Percentiles rank a stretch among this genome's conserved stretches.
These are phyloP conservation scores for Geotrichum citri-aurantii DNA, from an alignment of 1,139 yeast species.

Conservation along the genomic window DNA sequence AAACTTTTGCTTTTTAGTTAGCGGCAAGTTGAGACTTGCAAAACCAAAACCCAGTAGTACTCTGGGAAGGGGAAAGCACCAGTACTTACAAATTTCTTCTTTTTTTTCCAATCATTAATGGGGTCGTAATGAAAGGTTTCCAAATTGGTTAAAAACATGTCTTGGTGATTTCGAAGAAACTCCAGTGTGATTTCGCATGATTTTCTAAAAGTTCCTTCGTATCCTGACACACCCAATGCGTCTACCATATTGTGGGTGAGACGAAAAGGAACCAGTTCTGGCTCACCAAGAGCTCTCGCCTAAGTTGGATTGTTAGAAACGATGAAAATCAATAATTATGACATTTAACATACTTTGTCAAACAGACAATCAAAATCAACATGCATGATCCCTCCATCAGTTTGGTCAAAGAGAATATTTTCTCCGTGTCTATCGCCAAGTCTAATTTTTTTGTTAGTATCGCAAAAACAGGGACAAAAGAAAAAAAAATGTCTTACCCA, in stretches of 20 bases:
- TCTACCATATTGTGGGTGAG: slow-evolving; percentile 83
- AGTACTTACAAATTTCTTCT: slow-evolving; percentile 15
- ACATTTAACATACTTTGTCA: slow-evolving; percentile 43
- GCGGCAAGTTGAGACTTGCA: too few relatives aligned
- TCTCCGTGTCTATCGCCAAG: slow-evolving; percentile 97
- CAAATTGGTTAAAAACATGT: slow-evolving; percentile 82
- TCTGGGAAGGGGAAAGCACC: not conserved
- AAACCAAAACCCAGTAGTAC: not conserved
- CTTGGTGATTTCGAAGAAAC: slow-evolving; percentile 71
- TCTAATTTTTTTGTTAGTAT: slow-evolving; percentile 41
- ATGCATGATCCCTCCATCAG: slow-evolving; percentile 75
- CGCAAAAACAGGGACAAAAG: not conserved
- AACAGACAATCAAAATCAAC: slow-evolving; percentile 96
- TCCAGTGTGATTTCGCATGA: slow-evolving; percentile 81
- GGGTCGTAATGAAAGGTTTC: slow-evolving; percentile 94
- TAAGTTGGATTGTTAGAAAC: not conserved
- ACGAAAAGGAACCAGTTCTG: slow-evolving; percentile 93
- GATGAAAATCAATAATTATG: not conserved
- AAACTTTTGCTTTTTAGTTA: not conserved
- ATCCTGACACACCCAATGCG: slow-evolving; percentile 85
- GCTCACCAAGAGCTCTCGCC: slow-evolving; percentile 56
- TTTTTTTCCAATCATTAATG: slow-evolving; percentile 43
- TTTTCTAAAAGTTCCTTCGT: slow-evolving; percentile 83
- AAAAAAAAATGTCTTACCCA: slow-evolving; percentile 25
- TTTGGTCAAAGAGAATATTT: slow-evolving; percentile 69